Base-by-base conservation (phyloP, 805 yeast species). In the Dipodascus albidus region DNA sequence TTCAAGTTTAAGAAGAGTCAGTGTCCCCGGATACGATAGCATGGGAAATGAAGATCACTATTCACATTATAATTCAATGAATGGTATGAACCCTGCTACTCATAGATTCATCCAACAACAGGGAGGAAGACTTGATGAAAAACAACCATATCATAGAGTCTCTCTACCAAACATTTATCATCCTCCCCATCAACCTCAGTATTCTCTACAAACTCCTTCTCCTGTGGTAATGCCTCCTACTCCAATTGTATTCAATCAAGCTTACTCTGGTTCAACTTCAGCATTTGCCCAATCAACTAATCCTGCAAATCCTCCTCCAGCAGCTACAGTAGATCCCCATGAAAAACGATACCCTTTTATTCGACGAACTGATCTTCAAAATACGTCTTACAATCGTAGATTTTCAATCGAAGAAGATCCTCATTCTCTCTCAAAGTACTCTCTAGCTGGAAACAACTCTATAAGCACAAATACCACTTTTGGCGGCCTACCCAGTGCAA, bases 151-250 rank as follows among this genome's bases (percentile, higher is more conserved):
- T 33, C 61, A 59, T 48, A 53, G 62, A 23, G 60, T 58, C 20
- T 60, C 63, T 19, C 53, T 60, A 38, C 63, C 62, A 14, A 59
- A 60, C 50, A 59, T 60, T 51, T 54, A 59, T 42, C 19, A 41
- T 17, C 53, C 60, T 6, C 57, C 51, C 3, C 44, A 47, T 27
- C 49, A 47, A 23, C 31, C 48, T 23, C 2, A 35, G 19, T 27
- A 42, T n/a, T 51, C 48, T 21, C n/a, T n/a, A n/a, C n/a, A n/a
- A n/a, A n/a, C n/a, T n/a, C n/a, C n/a, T 11, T 27, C 33, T 27
- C 33, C 33, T 19, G 8, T 41, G 11, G 15, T 41, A 6, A 41
- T 17, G 22, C 47, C 47, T 20, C 8, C n/a, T 6, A 8, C 47
- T 41, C 47, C 33, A 38, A 17, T 38, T 38, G 44, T 38, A 4